Evolutionary conservation across 176 grass and related monocot species (phyloP).

Genomic region (Metroxylon sagu): DNA sequence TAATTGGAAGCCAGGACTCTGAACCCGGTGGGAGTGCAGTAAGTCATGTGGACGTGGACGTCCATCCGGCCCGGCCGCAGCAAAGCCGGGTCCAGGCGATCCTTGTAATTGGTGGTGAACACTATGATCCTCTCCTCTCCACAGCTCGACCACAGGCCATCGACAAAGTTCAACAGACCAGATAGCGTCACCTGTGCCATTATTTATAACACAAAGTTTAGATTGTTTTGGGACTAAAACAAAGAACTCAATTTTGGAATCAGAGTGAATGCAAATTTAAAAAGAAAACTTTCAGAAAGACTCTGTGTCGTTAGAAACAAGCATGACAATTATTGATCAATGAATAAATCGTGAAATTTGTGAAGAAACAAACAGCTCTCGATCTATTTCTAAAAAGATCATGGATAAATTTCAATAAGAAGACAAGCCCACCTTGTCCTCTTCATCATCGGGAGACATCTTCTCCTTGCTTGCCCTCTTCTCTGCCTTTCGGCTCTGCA

Average conservation of each 20-base stretch:
- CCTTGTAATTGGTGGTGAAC: slow-evolving; percentile 91
- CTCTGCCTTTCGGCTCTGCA: slow-evolving; percentile 28
- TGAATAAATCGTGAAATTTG: too few relatives aligned
- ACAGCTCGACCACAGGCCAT: slow-evolving; percentile 74
- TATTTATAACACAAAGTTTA: too few relatives aligned
- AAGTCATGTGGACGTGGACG: slow-evolving; percentile 87
- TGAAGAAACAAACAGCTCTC: too few relatives aligned
- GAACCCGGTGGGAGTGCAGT: slow-evolving; percentile 55
- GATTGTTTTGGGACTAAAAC: too few relatives aligned
- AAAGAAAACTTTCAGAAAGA: too few relatives aligned
- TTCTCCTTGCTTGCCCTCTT: too few relatives aligned
- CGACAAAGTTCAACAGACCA: slow-evolving; percentile 70
- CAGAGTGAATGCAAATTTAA: too few relatives aligned
- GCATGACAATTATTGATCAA: not conserved
- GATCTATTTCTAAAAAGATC: too few relatives aligned
- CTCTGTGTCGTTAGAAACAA: too few relatives aligned
- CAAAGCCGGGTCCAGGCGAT: slow-evolving; percentile 64
- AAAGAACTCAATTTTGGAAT: too few relatives aligned
- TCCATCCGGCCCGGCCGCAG: slow-evolving; percentile 83
- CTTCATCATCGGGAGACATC: not conserved
- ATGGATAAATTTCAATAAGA: too few relatives aligned
- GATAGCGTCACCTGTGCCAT: slow-evolving; percentile 49
- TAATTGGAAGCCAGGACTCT: slow-evolving; percentile 64
- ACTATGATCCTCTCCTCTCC: slow-evolving; percentile 78
- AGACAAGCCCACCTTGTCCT: slow-evolving; percentile 28